Base-by-base conservation (phyloP, 495 filamentous ascomycete species). In the Amorphotheca resinae region DNA sequence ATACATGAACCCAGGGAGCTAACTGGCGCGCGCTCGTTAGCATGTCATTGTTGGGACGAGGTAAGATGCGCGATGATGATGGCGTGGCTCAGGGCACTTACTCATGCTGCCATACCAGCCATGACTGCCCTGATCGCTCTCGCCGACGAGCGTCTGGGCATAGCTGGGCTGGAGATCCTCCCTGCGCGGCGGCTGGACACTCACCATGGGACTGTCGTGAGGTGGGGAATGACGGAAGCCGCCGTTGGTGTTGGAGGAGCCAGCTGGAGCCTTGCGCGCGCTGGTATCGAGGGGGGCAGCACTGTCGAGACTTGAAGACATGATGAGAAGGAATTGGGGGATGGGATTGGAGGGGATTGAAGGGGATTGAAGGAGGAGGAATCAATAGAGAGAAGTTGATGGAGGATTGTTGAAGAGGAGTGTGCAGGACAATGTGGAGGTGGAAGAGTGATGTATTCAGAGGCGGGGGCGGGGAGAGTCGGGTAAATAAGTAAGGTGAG, bases 91-190 rank as follows among this genome's bases (percentile, higher is more conserved):
- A 23, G 21, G 14, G 16, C 25, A 40, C 81, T 46, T 69, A 87
- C 82, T 89, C 74, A 95, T 80, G 53, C 69, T 61, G 14, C 87
- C 85, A 60, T 95, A 96, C 89, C 88, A 95, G 57, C 87, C 83
- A 58, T 88, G 80, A 14, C 73, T 70, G 39, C 74, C 74, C 26
- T 73, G 75, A 53, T 93, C 82, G 9, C 76, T 67, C 15, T 81
- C 76, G 41, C 77, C 76, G 34, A 82, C 61, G 47, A 95, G 72
- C 39, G 69, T 70, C 41, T 78, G 71, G 3, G 91, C 91, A 63
- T 98, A 98, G 52, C 73, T 80, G 22, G 82, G 82, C 62, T 98
- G 91, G 5, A 98, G 69, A 52, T 96, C 91, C 46, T 81, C 82
- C 41, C 76, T 65, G 20, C 76, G 74, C 3, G 89, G 83, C 25